Evolutionary conservation across 2,329 filamentous ascomycete genomes (phyloP).

Genomic region (Trichoderma lentiforme): DNA sequence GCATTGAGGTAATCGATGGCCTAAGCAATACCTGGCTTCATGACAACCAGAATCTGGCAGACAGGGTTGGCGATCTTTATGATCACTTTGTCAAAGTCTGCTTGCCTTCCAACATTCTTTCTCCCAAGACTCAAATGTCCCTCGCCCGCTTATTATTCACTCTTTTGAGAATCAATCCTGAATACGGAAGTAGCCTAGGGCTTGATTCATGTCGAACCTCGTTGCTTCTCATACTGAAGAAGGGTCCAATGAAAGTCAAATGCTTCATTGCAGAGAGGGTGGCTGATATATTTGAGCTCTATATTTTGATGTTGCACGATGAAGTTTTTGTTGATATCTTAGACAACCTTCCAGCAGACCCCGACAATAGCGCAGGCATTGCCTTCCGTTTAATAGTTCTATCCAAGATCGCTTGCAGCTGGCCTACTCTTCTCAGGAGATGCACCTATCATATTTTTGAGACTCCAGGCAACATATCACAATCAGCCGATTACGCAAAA

Average conservation of each 20-base stretch:
- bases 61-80: slow-evolving; percentile 72
- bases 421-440: slow-evolving; percentile 81
- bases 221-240: slow-evolving; percentile 68
- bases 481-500: slow-evolving; percentile 66
- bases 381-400: slow-evolving; percentile 76
- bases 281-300: slow-evolving; percentile 73
- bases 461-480: slow-evolving; percentile 68
- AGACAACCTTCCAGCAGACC: slow-evolving; percentile 70
- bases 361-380: slow-evolving; percentile 74
- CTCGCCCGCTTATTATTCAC: slow-evolving; percentile 67
- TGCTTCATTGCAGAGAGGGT: slow-evolving; percentile 69
- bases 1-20: slow-evolving; percentile 64
- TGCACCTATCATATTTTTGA: slow-evolving; percentile 95
- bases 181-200: slow-evolving; percentile 60
- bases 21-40: slow-evolving; percentile 63
- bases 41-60: slow-evolving; percentile 57
- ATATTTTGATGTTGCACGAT: slow-evolving; percentile 79
- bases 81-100: slow-evolving; percentile 68
- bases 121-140: slow-evolving; percentile 62
- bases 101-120: slow-evolving; percentile 66
- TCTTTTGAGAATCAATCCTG: slow-evolving; percentile 63
- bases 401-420: slow-evolving; percentile 71
- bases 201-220: slow-evolving; percentile 63
- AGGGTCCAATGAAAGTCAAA: slow-evolving; percentile 68
- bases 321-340: slow-evolving; percentile 81